These are phyloP conservation scores for Fraxinus paxiana DNA, from an alignment of 305 asterid species.

Conservation along the genomic window DNA sequence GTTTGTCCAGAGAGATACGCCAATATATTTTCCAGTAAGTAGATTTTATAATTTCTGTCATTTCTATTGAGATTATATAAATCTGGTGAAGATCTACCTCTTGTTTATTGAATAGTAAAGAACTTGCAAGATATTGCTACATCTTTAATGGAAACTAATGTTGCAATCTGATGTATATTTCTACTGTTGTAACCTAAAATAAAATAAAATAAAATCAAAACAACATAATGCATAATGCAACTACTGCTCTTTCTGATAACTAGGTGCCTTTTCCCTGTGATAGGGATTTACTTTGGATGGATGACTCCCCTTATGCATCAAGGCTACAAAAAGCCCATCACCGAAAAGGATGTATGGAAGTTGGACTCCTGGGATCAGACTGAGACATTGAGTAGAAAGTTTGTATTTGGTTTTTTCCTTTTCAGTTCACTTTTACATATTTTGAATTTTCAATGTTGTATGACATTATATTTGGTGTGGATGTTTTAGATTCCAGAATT, in stretches of 20 bases:
- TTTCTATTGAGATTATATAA: not conserved
- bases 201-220: not conserved
- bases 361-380: constrained; percentile 88
- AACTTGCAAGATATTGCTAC: not conserved
- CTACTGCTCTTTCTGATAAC: constrained; percentile 17
- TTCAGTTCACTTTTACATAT: constrained; percentile 15
- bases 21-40: constrained; percentile 63
- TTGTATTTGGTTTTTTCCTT: constrained; percentile 34
- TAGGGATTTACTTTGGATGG: constrained; percentile 54
- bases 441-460: constrained; percentile 7
- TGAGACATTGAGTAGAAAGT: constrained; percentile 70
- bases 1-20: constrained; percentile 83
- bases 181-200: constrained; percentile 2
- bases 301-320: constrained; percentile 80
- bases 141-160: not conserved
- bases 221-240: not conserved
- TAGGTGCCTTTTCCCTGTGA: constrained; percentile 14
- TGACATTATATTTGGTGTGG: constrained; percentile 10
- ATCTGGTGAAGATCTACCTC: not conserved
- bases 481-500: constrained; percentile 59
- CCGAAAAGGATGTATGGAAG: constrained; percentile 85
- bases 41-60: constrained; percentile 13
- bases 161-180: not conserved
- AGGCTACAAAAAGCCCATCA: constrained; percentile 79
- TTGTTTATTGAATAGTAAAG: not conserved